Evolutionary conservation across 2,329 filamentous ascomycete genomes (phyloP), one percentile per base, ranked within the genome.

Genomic region (Cladosporium austrohemisphaericum): DNA sequence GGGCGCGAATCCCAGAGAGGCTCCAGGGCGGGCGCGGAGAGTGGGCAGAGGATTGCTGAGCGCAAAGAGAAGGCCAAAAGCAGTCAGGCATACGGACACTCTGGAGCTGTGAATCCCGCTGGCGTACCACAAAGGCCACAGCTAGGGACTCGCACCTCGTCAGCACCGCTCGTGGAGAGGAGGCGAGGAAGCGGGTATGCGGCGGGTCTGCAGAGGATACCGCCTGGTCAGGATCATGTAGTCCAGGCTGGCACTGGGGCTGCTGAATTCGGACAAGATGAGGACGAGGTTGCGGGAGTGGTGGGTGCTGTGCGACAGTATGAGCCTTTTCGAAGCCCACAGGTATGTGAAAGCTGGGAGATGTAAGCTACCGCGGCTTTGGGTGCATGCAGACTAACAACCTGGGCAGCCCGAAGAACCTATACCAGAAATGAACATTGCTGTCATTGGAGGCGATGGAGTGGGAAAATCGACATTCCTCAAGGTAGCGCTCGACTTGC

Each of bases 381-480:
- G 9, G 28, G 11, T 31, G 28, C 8, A 19, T 9, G 14, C 8
- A 20, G 9, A 36, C 33, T 47, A 14, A 47, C 25, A 23, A 16
- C 11, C 13, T 23, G 5, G 19, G 20, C 32, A 51, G 49, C 32
- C 28, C n/a, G 46, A 49, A 47, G 66, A 56, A 52, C 62, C 62
- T 43, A 63, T 76, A 55, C 75, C 76, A 29, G 74, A 80, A 60
- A 72, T 83, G 59, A 81, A 79, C 56, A 75, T 83, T 54, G 77
- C 75, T 41, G 74, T 83, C 23, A 67, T 82, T 38, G 80, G 80
- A 52, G 71, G 72, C 45, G 67, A 70, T 49, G 70, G 69, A 44
- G 74, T 77, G 5, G 80, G 80, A 52, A 84, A 83, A 65, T 76
- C 78, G 19, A 77, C 75, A 38, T 83, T 84, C 58, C 75, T 82